Percentiles rank a stretch among this genome's conserved stretches.
Conservation (phyloP, 2,329 filamentous ascomycete species). For the Colletotrichum karsti region DNA sequence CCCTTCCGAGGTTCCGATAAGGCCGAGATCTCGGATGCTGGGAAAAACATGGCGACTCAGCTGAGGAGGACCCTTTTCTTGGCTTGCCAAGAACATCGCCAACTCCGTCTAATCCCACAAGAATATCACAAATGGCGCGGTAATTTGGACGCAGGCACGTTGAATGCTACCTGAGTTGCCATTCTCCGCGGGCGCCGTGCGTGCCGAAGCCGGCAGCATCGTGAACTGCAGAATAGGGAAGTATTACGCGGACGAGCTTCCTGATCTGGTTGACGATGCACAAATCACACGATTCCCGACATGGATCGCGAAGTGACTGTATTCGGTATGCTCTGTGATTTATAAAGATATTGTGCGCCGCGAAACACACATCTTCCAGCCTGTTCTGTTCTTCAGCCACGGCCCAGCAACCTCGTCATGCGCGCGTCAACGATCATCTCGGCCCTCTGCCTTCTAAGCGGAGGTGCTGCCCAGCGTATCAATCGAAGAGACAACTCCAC, state of each 20-base stretch:
- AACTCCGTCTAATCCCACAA: background rate
- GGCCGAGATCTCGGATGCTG: background rate
- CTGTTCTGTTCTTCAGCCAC: background rate
- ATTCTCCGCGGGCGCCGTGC: background rate
- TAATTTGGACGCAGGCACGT: background rate
- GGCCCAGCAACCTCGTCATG: background rate
- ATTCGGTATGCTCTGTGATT: no score
- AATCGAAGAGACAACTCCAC: background rate
- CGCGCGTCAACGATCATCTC: background rate
- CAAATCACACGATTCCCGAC: no score
- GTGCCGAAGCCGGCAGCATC: background rate
- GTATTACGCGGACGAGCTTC: background rate
- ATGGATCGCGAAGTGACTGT: no score
- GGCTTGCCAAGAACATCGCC: background rate
- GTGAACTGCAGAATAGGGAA: background rate
- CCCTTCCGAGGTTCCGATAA: background rate
- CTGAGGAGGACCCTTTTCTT: background rate
- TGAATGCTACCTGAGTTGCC: background rate
- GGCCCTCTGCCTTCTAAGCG: background rate
- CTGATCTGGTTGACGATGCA: background rate
- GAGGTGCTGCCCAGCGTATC: background rate
- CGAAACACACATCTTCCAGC: background rate
- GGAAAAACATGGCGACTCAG: background rate
- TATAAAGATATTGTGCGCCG: no score
- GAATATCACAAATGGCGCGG: background rate